Evolutionary conservation across 345 rosid genomes (phyloP).

Genomic region (Sonneratia caseolaris): DNA sequence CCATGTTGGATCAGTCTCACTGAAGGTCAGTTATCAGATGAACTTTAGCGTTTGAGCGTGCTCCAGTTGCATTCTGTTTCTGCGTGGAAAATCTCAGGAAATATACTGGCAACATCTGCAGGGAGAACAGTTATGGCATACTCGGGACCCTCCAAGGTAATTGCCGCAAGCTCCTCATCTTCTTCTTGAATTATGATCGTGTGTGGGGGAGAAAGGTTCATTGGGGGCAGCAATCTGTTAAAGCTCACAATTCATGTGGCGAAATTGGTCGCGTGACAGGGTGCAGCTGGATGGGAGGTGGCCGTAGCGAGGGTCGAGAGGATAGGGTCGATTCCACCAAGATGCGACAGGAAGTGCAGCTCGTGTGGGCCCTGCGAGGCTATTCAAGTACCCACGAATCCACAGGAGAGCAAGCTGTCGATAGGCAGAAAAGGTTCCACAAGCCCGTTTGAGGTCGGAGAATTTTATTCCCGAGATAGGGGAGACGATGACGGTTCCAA

Average conservation of each 20-base stretch:
- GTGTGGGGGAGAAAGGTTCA: background rate
- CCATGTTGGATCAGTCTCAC: background rate
- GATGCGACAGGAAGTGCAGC: constrained; percentile 73
- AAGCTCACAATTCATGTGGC: background rate
- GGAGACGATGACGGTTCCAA: constrained; percentile 56
- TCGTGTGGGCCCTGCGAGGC: constrained; percentile 76
- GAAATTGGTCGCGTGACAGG: constrained; percentile 6
- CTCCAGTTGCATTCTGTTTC: background rate
- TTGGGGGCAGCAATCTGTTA: background rate
- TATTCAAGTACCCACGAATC: constrained; percentile 82
- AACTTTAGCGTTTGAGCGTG: background rate
- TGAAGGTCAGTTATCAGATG: background rate
- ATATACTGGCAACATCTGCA: constrained; percentile 15
- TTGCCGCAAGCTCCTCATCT: background rate
- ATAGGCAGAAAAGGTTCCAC: background rate
- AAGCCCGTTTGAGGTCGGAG: background rate
- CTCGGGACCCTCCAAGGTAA: constrained; percentile 30
- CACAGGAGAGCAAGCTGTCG: constrained; percentile 20
- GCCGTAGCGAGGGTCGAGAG: constrained; percentile 20
- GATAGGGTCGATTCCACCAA: constrained; percentile 83
- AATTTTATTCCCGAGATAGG: background rate
- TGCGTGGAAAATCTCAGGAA: background rate
- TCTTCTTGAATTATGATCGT: background rate
- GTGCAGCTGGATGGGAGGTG: constrained; percentile 22
- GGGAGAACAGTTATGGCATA: constrained; percentile 47